Evolutionary conservation across 352 stramenopile genomes (phyloP), one percentile per base, ranked within the genome.

Genomic region (Pythium apleroticum): DNA sequence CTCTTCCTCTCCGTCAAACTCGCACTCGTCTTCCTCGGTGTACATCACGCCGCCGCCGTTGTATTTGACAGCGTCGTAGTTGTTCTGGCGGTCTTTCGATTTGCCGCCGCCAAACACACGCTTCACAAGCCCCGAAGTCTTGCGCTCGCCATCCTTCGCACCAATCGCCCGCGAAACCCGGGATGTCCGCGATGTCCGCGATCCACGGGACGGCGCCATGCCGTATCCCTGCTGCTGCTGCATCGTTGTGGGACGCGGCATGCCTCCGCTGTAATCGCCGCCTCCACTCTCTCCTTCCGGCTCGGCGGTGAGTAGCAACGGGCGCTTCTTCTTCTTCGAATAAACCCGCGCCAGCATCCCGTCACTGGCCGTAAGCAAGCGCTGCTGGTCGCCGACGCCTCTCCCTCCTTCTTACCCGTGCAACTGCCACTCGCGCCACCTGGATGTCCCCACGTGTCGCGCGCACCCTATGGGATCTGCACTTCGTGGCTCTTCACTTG

Each of bases 291-390:
- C 19, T 25, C 39, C 55, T 4, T 61, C 53, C 0, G n/a, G 43
- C 8, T 30, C 31, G 7, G 52, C 22, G 0, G 50, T 37, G 14
- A 57, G 19, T 30, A 67, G 19, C 31, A 70, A 55, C 53, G 62
- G 57, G 4, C 62, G 67, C 56, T 73, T 63, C 27, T 66, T 66
- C 59, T 57, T 74, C 48, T 69, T 70, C 27, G 43, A 19, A 43
- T 46, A 46, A 4, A 66, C 35, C 10, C 60, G 61, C 3, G 25
- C 60, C 24, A 70, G 25, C 67, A 74, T 74, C 43, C 2, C 41
- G 1, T 22, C 35, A 41, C 37, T 46, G 15, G 17, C 12, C 37
- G 37, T 9, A 46, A n/a, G 14, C 37, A 48, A 12, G 39, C 15
- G 15, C 39, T 24, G 15, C 39, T 4, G 17, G 22, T 39, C 33